phyloP scores from a whole-genome alignment of 768 basidiomycete genomes.

The Pulveroboletus sp. region DNA sequence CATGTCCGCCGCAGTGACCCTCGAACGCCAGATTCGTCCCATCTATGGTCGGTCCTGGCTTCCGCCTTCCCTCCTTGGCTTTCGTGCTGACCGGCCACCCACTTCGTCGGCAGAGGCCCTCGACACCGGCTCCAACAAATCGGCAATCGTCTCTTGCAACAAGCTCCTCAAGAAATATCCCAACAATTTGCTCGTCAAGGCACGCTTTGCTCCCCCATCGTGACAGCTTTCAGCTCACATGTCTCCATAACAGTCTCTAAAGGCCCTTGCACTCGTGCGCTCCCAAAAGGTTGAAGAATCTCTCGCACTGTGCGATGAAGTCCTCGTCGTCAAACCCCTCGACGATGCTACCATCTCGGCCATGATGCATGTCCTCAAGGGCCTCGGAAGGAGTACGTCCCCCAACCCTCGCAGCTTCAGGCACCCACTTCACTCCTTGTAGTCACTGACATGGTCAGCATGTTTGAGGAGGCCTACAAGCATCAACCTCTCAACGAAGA shows the following conservation, averaged over 20 bases:
- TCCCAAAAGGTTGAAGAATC: constrained; percentile 85
- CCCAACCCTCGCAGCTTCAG: background rate
- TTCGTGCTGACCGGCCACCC: background rate
- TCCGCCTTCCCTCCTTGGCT: background rate
- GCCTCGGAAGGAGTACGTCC: constrained; percentile 60
- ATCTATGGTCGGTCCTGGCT: constrained; percentile 61
- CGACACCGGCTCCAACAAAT: constrained; percentile 83
- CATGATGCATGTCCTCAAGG: constrained; percentile 80
- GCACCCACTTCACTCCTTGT: background rate
- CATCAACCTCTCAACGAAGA: constrained; percentile 79
- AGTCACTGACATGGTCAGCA: constrained; percentile 76
- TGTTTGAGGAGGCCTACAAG: constrained; percentile 86
- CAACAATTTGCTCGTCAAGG: constrained; percentile 68
- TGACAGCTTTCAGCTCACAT: constrained; percentile 2
- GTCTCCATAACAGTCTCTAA: constrained; percentile 55
- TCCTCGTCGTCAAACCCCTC: constrained; percentile 65
- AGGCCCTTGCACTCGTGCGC: constrained; percentile 79
- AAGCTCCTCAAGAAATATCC: constrained; percentile 86
- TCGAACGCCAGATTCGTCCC: constrained; percentile 80
- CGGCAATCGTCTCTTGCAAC: constrained; percentile 79
- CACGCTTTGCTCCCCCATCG: constrained; percentile 15
- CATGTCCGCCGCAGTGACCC: constrained; percentile 50
- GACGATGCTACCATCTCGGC: constrained; percentile 71
- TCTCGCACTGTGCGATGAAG: constrained; percentile 71
- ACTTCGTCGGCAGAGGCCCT: constrained; percentile 57